Base-by-base conservation (phyloP, 805 yeast species). In the Spencermartinsiella europaea region DNA sequence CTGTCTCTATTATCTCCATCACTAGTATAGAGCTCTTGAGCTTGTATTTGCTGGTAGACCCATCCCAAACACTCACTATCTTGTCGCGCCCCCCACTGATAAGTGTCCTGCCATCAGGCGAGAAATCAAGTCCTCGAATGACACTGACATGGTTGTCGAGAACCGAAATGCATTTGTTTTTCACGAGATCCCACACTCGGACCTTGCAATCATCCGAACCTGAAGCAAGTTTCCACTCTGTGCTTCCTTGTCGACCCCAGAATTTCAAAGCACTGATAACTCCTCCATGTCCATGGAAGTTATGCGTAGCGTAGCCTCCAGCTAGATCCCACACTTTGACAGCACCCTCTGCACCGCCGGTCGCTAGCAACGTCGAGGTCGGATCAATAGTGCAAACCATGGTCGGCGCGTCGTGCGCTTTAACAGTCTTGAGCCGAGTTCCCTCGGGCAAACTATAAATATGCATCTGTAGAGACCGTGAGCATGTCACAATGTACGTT, bases 281-380 rank as follows among this genome's bases (percentile, higher is more conserved):
- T 10, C 93, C 82, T 17, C 96, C 95, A 63, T 93, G 99, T 0
- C 99, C 98, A 63, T 85, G 84, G 47, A 93, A 74, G 12, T 87
- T 81, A 65, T 93, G 99, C 0, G 99, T 93, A 2, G 84, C 78
- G 54, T 76, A 87, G 1, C 93, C 90, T 31, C 89, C 89, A 53
- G 81, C 90, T 33, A 93, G 75, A 64, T 93, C 99, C 83, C 95
- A 89, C 1, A 93, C 95, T 38, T 86, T 81, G 15, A 90, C 84
- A 36, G 81, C 76, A 40, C 99, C 98, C 65, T 93, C 99, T 0
- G 97, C 85, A 40, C 95, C 89, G 34, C 99, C 99, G 60, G 93
- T 81, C 16, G 96, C 95, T 59, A 90, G 78, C 33, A 93, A 70
- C 2, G 95, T 80, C 2, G 95, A 83, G 0, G 97, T 87, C 2